A percentile compares a stretch with the other conserved stretches of the same genome.
These are phyloP conservation scores for Vachellia pachyceras DNA, from an alignment of 306 rosid genomes.

Conservation along the genomic window DNA sequence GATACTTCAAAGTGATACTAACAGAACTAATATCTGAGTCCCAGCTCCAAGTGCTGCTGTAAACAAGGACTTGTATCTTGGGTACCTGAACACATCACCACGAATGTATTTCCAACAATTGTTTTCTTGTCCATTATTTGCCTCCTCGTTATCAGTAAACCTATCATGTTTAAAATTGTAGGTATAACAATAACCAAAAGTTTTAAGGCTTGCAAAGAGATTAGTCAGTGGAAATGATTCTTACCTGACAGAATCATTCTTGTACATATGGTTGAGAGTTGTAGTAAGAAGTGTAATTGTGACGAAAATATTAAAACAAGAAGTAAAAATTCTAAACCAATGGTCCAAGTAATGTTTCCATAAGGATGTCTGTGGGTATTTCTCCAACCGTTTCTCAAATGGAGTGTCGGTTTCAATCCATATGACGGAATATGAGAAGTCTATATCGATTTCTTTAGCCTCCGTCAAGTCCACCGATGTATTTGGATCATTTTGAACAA, in stretches of 20 bases:
- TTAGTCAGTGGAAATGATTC: conserved; percentile 19
- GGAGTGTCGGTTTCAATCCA: conserved; percentile 55
- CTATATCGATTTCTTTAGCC: conserved; percentile 51
- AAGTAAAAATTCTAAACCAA: too few relatives aligned
- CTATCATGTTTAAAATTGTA: conserved; percentile 44
- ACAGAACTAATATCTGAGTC: conserved; percentile 56
- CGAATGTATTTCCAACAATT: conserved; percentile 59
- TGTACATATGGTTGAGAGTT: conserved; percentile 57
- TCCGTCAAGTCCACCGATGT: conserved; percentile 47
- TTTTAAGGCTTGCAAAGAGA: conserved; percentile 28
- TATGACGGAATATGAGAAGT: conserved; percentile 56
- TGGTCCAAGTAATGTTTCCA: conserved; percentile 50
- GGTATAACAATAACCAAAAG: conserved; percentile 25
- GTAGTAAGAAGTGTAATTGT: conserved; percentile 58
- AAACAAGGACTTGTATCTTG: conserved; percentile 52
- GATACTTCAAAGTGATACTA: conserved; percentile 25
- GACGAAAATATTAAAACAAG: conserved; percentile 55
- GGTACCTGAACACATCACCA: conserved; percentile 58
- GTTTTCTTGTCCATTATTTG: conserved; percentile 46
- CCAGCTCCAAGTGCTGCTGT: conserved; percentile 58
- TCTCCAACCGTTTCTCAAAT: conserved; percentile 62
- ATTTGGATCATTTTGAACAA: conserved; percentile 43
- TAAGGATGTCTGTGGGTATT: conserved; percentile 52
- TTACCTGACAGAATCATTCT: conserved; percentile 62
- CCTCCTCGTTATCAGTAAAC: conserved; percentile 53